Percentiles rank a stretch among this genome's conserved stretches.
Evolutionary conservation across 331 rosid species (phyloP).

Genomic region (Malus hybrid): DNA sequence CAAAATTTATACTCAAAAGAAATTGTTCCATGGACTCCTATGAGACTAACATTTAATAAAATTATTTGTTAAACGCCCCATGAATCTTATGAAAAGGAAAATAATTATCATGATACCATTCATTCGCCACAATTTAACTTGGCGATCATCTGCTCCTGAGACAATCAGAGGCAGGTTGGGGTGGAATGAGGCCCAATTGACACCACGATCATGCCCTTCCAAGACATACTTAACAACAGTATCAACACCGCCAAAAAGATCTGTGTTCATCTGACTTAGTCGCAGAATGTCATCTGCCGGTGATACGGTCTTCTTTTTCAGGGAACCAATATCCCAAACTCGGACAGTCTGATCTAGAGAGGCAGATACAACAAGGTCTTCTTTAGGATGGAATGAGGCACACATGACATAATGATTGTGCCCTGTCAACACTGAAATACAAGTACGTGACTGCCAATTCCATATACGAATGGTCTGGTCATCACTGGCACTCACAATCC

Average conservation of each 20-base stretch:
- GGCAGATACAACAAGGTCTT: slow-evolving; percentile 92
- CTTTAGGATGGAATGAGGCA: slow-evolving; percentile 90
- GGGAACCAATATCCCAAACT: slow-evolving; percentile 94
- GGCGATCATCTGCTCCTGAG: slow-evolving; percentile 97
- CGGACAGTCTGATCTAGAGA: slow-evolving; percentile 97
- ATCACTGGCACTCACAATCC: slow-evolving; percentile 99
- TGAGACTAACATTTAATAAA: not conserved
- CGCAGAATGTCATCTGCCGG: slow-evolving; percentile 90
- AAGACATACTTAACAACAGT: slow-evolving; percentile 89
- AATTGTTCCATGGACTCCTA: not conserved
- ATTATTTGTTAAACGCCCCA: not conserved
- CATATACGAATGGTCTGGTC: slow-evolving; percentile 97
- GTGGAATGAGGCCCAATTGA: slow-evolving; percentile 97
- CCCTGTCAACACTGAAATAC: slow-evolving; percentile 92
- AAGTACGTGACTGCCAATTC: slow-evolving; percentile 99
- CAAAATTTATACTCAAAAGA: not conserved
- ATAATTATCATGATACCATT: slow-evolving; percentile 47
- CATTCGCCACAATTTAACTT: slow-evolving; percentile 96
- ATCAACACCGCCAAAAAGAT: slow-evolving; percentile 93
- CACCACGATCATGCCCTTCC: slow-evolving; percentile 99
- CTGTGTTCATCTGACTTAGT: slow-evolving; percentile 90
- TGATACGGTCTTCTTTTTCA: slow-evolving; percentile 84
- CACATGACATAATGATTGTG: slow-evolving; percentile 99
- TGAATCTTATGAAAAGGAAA: not conserved
- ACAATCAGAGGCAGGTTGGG: slow-evolving; percentile 90